phyloP scores from a whole-genome alignment of 345 rosid species.

The Salix purpurea region DNA sequence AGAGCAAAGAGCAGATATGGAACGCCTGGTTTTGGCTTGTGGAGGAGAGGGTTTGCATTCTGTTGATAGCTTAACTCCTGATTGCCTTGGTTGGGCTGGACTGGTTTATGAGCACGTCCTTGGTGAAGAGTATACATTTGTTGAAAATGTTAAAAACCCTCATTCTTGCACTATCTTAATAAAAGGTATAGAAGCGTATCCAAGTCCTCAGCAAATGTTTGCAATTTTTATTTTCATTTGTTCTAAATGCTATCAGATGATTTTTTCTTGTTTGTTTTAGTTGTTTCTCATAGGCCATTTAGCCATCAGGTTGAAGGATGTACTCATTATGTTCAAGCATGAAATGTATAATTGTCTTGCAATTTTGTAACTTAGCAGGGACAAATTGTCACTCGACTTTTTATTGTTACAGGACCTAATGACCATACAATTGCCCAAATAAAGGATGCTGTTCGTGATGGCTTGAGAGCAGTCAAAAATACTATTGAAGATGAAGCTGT shows the following conservation, averaged over 20 bases:
- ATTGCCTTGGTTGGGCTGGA: slow-evolving; percentile 98
- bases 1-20: slow-evolving; percentile 99
- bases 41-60: slow-evolving; percentile 97
- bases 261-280: not conserved
- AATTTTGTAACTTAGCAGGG: not conserved
- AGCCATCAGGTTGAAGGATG: not conserved
- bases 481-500: slow-evolving; percentile 91
- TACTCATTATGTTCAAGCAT: not conserved
- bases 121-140: slow-evolving; percentile 96
- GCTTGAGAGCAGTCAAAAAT: slow-evolving; percentile 90
- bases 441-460: slow-evolving; percentile 96
- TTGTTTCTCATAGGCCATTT: not conserved
- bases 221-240: not conserved
- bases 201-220: not conserved
- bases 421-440: slow-evolving; percentile 98
- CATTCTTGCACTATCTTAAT: slow-evolving; percentile 87
- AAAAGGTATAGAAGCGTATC: slow-evolving; percentile 50
- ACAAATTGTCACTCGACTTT: not conserved
- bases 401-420: slow-evolving; percentile 65
- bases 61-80: slow-evolving; percentile 80
- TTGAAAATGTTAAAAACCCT: slow-evolving; percentile 92
- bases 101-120: slow-evolving; percentile 88
- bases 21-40: slow-evolving; percentile 87
- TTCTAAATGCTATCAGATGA: not conserved
- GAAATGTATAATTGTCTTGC: not conserved